Conservation (phyloP, 345 rosid genomes). For the Ceriops zippeliana region DNA sequence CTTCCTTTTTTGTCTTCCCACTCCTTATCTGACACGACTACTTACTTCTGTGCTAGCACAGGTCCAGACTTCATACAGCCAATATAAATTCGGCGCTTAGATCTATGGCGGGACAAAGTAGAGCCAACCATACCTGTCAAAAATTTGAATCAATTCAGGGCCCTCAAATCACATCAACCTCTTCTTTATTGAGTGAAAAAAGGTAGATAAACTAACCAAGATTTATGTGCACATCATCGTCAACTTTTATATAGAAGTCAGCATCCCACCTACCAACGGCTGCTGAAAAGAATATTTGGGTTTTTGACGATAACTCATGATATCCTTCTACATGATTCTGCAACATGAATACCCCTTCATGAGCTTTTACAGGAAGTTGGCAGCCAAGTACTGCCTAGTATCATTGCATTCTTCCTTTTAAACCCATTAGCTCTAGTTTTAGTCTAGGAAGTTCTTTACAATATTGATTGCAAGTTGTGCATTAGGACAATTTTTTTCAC, state of each 20-base stretch:
- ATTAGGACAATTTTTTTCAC: too few relatives aligned
- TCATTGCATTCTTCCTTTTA: conserved; percentile 5
- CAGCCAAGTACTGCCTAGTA: background rate
- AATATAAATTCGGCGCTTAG: conserved; percentile 70
- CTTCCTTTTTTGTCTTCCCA: too few relatives aligned
- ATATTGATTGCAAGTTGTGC: too few relatives aligned
- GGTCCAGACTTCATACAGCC: conserved; percentile 99
- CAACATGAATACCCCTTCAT: conserved; percentile 18
- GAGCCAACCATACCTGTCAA: conserved; percentile 68
- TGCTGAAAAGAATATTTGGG: conserved; percentile 59
- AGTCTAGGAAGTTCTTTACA: background rate
- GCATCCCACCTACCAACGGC: conserved; percentile 81
- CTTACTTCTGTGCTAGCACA: conserved; percentile 85
- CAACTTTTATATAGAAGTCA: conserved; percentile 75
- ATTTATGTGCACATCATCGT: conserved; percentile 78
- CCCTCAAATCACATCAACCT: conserved; percentile 3
- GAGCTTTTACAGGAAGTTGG: background rate
- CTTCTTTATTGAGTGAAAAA: conserved; percentile 6
- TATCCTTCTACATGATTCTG: conserved; percentile 85
- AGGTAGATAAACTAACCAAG: conserved; percentile 58
- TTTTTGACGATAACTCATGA: conserved; percentile 64
- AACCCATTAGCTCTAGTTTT: background rate
- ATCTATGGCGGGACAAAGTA: conserved; percentile 77
- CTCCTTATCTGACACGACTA: background rate
- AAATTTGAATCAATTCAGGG: conserved; percentile 15